Evolutionary conservation across 2,329 filamentous ascomycete species (phyloP).

Genomic region (Cercospora nicotianae): DNA sequence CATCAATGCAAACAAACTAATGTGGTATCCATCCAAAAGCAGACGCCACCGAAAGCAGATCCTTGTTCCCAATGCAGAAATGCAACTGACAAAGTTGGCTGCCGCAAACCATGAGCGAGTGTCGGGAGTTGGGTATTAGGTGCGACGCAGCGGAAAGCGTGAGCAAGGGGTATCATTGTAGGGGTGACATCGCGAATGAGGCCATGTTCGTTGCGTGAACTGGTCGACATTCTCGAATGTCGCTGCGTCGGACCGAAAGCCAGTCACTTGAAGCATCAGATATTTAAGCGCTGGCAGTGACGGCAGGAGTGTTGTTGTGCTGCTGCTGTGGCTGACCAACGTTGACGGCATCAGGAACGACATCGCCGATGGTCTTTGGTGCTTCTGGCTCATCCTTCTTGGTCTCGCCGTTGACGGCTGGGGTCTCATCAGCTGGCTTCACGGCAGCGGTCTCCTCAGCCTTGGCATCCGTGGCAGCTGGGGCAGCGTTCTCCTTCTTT

Average conservation of each 20-base stretch:
- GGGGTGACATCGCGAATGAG: background rate
- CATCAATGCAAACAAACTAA: conserved; percentile 16
- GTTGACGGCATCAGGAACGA: conserved; percentile 34
- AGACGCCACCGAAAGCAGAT: conserved; percentile 20
- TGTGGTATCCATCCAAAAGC: conserved; percentile 23
- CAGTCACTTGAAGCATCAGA: background rate
- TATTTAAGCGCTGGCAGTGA: conserved; percentile 38
- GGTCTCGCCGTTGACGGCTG: conserved; percentile 27
- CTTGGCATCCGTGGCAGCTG: conserved; percentile 26
- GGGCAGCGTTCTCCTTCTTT: conserved; percentile 34
- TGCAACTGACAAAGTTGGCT: conserved; percentile 20
- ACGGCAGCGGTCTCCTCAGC: conserved; percentile 27
- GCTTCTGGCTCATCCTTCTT: conserved; percentile 29
- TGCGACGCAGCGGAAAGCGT: conserved; percentile 14
- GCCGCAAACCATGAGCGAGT: conserved; percentile 22
- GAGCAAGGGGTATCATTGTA: conserved; percentile 15
- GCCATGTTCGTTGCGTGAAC: background rate
- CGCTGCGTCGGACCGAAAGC: conserved; percentile 5
- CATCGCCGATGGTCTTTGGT: conserved; percentile 35
- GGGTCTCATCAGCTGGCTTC: conserved; percentile 28
- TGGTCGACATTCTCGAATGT: conserved; percentile 10
- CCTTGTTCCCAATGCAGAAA: conserved; percentile 17
- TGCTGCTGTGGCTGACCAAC: conserved; percentile 35
- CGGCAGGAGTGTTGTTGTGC: conserved; percentile 32
- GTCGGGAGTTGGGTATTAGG: conserved; percentile 21